Evolutionary conservation across 1,139 yeast genomes (phyloP), one percentile per base, ranked within the genome.

Genomic region (Candida glucosophila): DNA sequence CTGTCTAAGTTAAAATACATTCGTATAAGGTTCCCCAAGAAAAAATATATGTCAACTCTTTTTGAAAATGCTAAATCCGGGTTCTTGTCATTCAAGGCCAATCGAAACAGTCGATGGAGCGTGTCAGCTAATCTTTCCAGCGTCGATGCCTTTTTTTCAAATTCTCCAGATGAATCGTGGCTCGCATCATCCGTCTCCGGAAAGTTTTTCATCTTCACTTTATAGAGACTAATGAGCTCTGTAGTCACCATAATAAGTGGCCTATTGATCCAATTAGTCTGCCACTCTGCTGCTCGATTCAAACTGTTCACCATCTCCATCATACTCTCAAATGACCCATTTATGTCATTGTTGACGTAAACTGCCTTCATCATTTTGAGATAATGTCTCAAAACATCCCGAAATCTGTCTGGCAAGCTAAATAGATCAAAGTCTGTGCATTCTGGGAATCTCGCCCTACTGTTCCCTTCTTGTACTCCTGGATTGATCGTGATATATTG

Each of bases 31-130:
- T 77, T 67, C 19, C 80, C 78, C 21, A 85, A 73, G 46, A 86
- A 79, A 47, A 69, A 77, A 47, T 80, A 83, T 14, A 82, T 77
- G 27, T 80, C 85, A 38, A 59, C 55, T 37, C 78, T 64, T 41
- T 82, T 80, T 30, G 77, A 69, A 16, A 43, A 42, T 1, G 32
- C 37, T 20, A 58, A 33, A 24, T 72, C 76, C 10, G 68, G 60
- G 31, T 74, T 76, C 33, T 90, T 69, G 51, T 88, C 96, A 36
- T 81, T 83, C 21, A 86, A 58, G 36, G 94, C 80, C 4, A 81
- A 50, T 34, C 80, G 82, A 52, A 86, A 80, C 5, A 90, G 73
- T 33, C 74, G 66, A 50, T 85, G 86, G 32, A 85, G 47, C 59
- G 78, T 71, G 30, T 58, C 70, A 5, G 85, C 88, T 29, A 82